Evolutionary conservation across 208 protist species (phyloP).

Genomic region (Wallacemonas sp.): DNA sequence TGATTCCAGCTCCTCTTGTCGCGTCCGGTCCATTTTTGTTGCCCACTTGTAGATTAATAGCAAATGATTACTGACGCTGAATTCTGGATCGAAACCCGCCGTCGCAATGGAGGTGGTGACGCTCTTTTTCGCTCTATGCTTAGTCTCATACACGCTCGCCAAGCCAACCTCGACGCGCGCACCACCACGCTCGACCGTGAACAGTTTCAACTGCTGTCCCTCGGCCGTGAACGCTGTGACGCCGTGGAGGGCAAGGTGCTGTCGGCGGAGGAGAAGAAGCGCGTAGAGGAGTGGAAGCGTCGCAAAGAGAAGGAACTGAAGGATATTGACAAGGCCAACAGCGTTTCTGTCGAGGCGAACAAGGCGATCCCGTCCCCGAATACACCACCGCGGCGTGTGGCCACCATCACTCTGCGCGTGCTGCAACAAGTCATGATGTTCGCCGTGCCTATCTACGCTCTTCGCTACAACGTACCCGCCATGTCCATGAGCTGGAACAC

Average conservation of each 20-base stretch:
- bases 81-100: constrained; percentile 81
- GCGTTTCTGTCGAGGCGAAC: constrained; percentile 28
- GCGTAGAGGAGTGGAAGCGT: constrained; percentile 19
- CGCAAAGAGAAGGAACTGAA: constrained; percentile 32
- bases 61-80: constrained; percentile 85
- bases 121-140: constrained; percentile 72
- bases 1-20: neutral
- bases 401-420: constrained; percentile 54
- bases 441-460: constrained; percentile 72
- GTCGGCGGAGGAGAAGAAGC: constrained; percentile 31
- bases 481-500: constrained; percentile 90
- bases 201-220: constrained; percentile 27
- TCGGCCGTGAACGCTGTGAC: constrained; percentile 33
- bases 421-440: constrained; percentile 89
- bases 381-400: constrained; percentile 32
- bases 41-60: constrained; percentile 8
- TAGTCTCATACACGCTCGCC: constrained; percentile 60
- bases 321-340: constrained; percentile 38
- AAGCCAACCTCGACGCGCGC: constrained; percentile 49
- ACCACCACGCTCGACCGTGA: constrained; percentile 35
- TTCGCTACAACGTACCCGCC: constrained; percentile 85
- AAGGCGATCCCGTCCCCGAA: constrained; percentile 26
- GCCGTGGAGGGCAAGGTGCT: constrained; percentile 32
- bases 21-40: constrained; percentile 10
- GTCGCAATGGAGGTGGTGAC: constrained; percentile 52